phyloP scores from a whole-genome alignment of 208 protist genomes.

The Vickermania spadyakhi region DNA sequence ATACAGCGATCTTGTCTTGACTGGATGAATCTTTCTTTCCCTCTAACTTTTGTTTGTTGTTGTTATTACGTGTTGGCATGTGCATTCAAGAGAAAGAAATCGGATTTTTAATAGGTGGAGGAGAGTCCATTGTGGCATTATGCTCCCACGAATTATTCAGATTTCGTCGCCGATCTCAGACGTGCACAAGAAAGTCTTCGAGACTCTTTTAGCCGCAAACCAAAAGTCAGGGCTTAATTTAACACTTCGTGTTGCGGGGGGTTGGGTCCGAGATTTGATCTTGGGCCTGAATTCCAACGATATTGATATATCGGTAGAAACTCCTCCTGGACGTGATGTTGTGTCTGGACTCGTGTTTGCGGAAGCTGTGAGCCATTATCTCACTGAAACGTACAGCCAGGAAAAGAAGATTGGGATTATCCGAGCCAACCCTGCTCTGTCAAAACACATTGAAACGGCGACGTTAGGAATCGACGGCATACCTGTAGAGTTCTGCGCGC shows the following conservation, averaged over 20 bases:
- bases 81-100: too few relatives aligned
- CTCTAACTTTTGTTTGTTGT: too few relatives aligned
- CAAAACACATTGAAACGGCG: constrained; percentile 98
- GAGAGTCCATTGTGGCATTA: too few relatives aligned
- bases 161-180: constrained; percentile 40
- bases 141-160: constrained; percentile 21
- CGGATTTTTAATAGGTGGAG: too few relatives aligned
- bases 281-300: constrained; percentile 90
- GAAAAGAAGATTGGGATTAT: constrained; percentile 89
- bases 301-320: constrained; percentile 98
- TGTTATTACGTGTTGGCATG: too few relatives aligned
- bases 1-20: too few relatives aligned
- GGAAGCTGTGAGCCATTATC: constrained; percentile 58
- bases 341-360: constrained; percentile 91
- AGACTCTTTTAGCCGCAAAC: constrained; percentile 69
- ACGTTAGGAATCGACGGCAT: constrained; percentile 85
- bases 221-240: constrained; percentile 34
- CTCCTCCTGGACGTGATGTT: constrained; percentile 4
- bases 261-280: constrained; percentile 97
- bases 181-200: constrained; percentile 75
- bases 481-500: constrained; percentile 95
- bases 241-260: constrained; percentile 90
- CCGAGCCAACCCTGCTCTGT: constrained; percentile 93
- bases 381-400: constrained; percentile 26
- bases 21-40: too few relatives aligned